Conservation (phyloP, 371 early-diverging fungal genomes). For the Mortierella sp. region DNA sequence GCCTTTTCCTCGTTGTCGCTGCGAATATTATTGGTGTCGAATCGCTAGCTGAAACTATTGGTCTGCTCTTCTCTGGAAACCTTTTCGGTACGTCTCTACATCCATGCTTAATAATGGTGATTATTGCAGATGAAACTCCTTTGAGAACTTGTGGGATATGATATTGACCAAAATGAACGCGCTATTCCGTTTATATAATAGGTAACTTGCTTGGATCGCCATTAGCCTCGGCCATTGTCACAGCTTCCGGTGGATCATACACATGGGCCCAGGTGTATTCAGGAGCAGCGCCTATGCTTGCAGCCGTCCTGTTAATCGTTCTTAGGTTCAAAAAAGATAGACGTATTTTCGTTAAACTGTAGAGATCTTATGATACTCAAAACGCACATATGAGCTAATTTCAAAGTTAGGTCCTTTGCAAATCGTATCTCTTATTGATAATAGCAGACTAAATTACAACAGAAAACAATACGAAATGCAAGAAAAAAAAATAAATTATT, state of each 20-base stretch:
- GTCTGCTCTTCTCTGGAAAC: conserved; percentile 60
- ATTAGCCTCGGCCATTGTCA: conserved; percentile 52
- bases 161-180: no score
- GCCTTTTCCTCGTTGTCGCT: conserved; percentile 61
- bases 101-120: neutral
- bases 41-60: conserved; percentile 61
- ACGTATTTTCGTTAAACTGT: conserved; percentile 15
- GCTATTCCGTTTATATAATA: neutral
- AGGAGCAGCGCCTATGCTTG: conserved; percentile 14
- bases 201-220: conserved; percentile 57
- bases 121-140: neutral
- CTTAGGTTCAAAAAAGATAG: conserved; percentile 16
- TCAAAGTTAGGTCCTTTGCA: no score
- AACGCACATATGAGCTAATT: no score
- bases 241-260: conserved; percentile 25
- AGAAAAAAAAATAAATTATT: conserved; percentile 3
- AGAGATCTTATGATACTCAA: neutral
- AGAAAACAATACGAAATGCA: neutral
- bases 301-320: conserved; percentile 8
- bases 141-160: no score
- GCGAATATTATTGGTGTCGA: conserved; percentile 63
- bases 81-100: conserved; percentile 37
- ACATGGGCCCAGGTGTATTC: conserved; percentile 32
- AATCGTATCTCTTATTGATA: no score
- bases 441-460: no score